Evolutionary conservation across 306 rosid genomes (phyloP), one percentile per base, ranked within the genome.

Genomic region (Castanea crenata): DNA sequence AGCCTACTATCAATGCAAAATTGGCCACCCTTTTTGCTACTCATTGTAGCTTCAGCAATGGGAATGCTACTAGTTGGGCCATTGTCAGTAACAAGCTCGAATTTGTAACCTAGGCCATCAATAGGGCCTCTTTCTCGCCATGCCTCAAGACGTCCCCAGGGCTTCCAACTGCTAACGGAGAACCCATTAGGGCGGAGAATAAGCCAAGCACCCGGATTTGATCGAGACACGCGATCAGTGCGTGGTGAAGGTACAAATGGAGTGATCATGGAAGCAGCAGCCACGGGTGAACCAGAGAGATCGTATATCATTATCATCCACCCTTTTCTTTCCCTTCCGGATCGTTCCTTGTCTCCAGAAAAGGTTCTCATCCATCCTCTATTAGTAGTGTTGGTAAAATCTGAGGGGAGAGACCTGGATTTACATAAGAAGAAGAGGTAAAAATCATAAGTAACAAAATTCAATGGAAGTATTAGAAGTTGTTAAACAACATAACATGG

Each of bases 201-300:
- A 72, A 94, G 99, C 99, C 99, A 94, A 0, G 97, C 93, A 3
- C 99, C 99, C 0, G 99, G 97, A 83, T 91, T 94, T 19, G 97
- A 92, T 73, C 97, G 85, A 1, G 97, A 94, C 15, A 94, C 99
- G 1, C 97, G 84, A 13, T 92, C 97, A 0, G 96, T 82, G 13
- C 97, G 92, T 0, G 97, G 98, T 25, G 99, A 95, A 3, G 98
- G 96, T 5, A 95, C 99, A 76, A 95, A 95, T 2, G 99, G 99
- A 0, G 99, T 95, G 78, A 90, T 78, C 91, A 95, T 91, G 16
- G 99, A 92, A 8, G 99, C 99, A 0, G 99, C 91, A 0, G 99
- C 99, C 21, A 91, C 98, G 0, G 98, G 92, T 2, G 99, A 95
- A 18, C 99, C 99, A 0, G 99, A 94, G 15, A 94, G 97, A 78